Evolutionary conservation across 73 alveolate species (phyloP).

Genomic region (Paramecium primaurelia): DNA sequence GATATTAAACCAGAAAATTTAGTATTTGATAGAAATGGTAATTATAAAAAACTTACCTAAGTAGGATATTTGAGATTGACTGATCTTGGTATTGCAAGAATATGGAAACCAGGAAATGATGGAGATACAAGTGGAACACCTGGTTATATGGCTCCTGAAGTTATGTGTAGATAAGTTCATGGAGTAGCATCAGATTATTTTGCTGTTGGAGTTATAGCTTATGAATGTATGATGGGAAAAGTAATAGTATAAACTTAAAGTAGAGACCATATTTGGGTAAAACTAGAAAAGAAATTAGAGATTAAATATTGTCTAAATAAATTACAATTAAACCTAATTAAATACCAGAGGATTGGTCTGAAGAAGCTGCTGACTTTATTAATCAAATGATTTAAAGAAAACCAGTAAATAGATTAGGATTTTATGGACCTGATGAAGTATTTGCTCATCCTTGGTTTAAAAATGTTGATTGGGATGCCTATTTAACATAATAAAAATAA

Average conservation of each 20-base stretch:
- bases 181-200: slow-evolving; percentile 84
- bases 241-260: background rate
- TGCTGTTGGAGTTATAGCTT: slow-evolving; percentile 92
- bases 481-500: background rate
- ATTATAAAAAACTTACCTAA: background rate
- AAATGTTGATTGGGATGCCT: slow-evolving; percentile 85
- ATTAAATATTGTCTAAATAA: slow-evolving; percentile 71
- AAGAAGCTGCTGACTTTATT: slow-evolving; percentile 94
- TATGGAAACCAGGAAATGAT: slow-evolving; percentile 81
- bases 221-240: slow-evolving; percentile 82
- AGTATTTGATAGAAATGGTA: slow-evolving; percentile 76
- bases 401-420: slow-evolving; percentile 88
- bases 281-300: slow-evolving; percentile 80
- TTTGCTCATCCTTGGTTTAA: slow-evolving; percentile 88
- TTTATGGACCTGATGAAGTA: slow-evolving; percentile 86
- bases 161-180: slow-evolving; percentile 79
- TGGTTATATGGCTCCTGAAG: slow-evolving; percentile 94
- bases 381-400: slow-evolving; percentile 88
- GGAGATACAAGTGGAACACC: slow-evolving; percentile 92
- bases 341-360: slow-evolving; percentile 93
- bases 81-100: slow-evolving; percentile 91
- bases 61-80: slow-evolving; percentile 79
- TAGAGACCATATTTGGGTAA: slow-evolving; percentile 93
- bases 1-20: slow-evolving; percentile 97
- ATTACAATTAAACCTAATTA: slow-evolving; percentile 74